Conservation (phyloP, 148 eudicot species). For the Dianthus caryophyllus region DNA sequence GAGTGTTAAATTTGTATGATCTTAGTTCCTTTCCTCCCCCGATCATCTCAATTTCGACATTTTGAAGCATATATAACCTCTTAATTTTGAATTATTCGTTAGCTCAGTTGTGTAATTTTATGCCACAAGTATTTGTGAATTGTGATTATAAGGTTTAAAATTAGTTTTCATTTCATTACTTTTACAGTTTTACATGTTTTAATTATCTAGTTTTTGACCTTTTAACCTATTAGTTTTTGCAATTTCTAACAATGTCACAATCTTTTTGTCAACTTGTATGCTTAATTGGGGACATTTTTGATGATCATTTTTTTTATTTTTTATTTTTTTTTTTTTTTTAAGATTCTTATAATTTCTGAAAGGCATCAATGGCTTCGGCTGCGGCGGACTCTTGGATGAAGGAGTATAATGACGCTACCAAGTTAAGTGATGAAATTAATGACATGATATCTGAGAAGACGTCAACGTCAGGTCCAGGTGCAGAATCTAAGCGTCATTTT, state of each 20-base stretch:
- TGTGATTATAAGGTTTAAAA: no score
- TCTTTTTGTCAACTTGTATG: no score
- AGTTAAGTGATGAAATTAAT: conserved; percentile 66
- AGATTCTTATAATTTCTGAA: conserved; percentile 14
- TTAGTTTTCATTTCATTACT: no score
- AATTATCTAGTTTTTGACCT: neutral
- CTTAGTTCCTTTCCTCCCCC: neutral
- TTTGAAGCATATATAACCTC: neutral
- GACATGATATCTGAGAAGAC: conserved; percentile 72
- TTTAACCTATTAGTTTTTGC: neutral
- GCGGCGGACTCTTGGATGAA: conserved; percentile 68
- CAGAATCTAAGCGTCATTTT: conserved; percentile 72
- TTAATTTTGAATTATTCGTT: neutral
- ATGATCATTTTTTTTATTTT: neutral
- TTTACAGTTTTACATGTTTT: neutral
- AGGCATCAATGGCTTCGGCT: conserved; percentile 54
- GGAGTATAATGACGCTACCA: conserved; percentile 80
- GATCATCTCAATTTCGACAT: neutral
- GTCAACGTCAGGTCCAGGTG: conserved; percentile 47
- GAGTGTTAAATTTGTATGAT: neutral
- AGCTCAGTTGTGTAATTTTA: neutral
- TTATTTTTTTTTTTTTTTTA: no score
- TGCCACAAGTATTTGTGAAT: no score
- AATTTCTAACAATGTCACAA: no score
- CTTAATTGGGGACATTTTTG: no score